Percentiles rank a stretch among this genome's conserved stretches.
phyloP scores from a whole-genome alignment of 768 basidiomycete species.

The Asterophora lycoperdoides region DNA sequence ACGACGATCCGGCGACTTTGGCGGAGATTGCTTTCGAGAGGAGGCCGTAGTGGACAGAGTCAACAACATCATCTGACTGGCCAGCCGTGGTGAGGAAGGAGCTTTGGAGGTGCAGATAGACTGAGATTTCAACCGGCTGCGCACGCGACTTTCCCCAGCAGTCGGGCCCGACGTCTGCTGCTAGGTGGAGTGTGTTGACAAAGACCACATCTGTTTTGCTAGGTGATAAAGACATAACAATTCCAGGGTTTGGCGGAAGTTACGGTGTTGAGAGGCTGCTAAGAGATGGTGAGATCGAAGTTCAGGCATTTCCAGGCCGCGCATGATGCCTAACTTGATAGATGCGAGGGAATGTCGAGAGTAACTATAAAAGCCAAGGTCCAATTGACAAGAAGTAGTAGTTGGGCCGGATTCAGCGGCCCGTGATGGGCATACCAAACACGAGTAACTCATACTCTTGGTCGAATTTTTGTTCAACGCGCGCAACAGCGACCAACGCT shows the following conservation, averaged over 20 bases:
- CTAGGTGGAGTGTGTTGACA: slow-evolving; percentile 37
- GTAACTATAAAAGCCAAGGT: no score
- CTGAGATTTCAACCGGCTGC: slow-evolving; percentile 50
- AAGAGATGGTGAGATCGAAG: neutral
- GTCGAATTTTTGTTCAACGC: no score
- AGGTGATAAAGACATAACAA: neutral
- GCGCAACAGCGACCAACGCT: no score
- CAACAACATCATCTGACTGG: slow-evolving; percentile 44
- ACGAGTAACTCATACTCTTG: no score
- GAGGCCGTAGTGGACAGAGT: slow-evolving; percentile 64
- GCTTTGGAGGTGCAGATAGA: slow-evolving; percentile 43
- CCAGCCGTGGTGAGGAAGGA: slow-evolving; percentile 43
- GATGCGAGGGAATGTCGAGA: no score
- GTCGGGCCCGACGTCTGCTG: slow-evolving; percentile 42
- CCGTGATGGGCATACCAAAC: no score
- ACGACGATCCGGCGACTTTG: slow-evolving; percentile 20
- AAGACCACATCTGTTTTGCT: slow-evolving; percentile 38
- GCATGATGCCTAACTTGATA: slow-evolving; percentile 2
- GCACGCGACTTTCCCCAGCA: slow-evolving; percentile 44
- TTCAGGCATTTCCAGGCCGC: neutral
- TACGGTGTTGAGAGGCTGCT: neutral
- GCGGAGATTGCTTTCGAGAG: slow-evolving; percentile 46
- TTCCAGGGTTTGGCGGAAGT: no score
- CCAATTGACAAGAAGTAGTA: no score
- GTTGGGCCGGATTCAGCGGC: no score